Evolutionary conservation across 2,329 filamentous ascomycete genomes (phyloP), one percentile per base, ranked within the genome.

Genomic region (Exserohilum turcica): DNA sequence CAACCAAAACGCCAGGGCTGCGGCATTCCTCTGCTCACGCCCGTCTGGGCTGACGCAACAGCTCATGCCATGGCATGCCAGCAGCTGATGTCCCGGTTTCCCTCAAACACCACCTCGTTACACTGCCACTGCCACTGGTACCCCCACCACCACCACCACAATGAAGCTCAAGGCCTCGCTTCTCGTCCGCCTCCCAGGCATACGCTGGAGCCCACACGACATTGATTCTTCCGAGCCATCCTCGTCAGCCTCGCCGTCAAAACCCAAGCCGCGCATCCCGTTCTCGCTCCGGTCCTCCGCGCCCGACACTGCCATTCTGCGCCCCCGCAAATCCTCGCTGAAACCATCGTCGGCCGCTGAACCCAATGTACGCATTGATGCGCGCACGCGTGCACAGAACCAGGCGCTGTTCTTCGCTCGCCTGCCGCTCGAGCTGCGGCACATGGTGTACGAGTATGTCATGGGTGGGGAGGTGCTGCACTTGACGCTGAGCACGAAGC

Each of bases 371-470:
- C 65, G 64, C 28, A 43, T 72, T 5, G 65, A 69, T 37, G 57
- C 60, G 55, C 57, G 64, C 31, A 71, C 70, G 21, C 56, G 65
- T 44, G 54, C 54, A 31, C 71, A 73, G 53, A 57, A 43, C 6
- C 67, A 71, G 36, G 66, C 65, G 24, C 43, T 54, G 5, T 71
- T 73, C 39, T 73, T 74, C 39, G 60, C 56, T 1, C 58, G 50
- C n/a, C n/a, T 74, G 24, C 71, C 70, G 10, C 36, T 70, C 16
- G 71, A 74, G 49, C 44, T 74, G 16, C 42, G 71, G 36, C 49
- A 48, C 15, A 66, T 67, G 58, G 65, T 74, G 32, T 74, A 73
- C 37, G 70, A 65, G 29, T 67, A 66, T 39, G 55, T 72, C 15
- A 60, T 70, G 39, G 67, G 65, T 6, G 52, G 50, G 9, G 64